Evolutionary conservation across 2,329 filamentous ascomycete genomes (phyloP).

Genomic region (Fusarium illudens): DNA sequence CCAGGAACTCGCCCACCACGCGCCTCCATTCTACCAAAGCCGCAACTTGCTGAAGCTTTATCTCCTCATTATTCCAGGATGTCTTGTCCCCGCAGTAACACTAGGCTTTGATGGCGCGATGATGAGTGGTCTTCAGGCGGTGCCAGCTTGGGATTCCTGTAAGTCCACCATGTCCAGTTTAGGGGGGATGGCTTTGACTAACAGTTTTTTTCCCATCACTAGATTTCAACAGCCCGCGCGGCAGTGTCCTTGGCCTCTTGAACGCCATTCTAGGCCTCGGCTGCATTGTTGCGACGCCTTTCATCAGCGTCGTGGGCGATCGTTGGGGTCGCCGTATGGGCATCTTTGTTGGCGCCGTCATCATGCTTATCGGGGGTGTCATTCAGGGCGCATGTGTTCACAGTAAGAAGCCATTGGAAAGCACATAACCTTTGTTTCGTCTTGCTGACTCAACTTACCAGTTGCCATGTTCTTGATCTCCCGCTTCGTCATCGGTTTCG

Average conservation of each 20-base stretch:
- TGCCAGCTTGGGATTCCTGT: conserved; percentile 30
- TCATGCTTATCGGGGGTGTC: conserved; percentile 51
- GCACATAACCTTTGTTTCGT: not conserved
- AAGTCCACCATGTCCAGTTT: not conserved
- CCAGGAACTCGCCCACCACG: not conserved
- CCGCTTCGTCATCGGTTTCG: conserved; percentile 62
- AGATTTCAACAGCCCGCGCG: conserved; percentile 43
- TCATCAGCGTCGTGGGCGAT: conserved; percentile 42
- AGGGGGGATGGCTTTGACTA: no score
- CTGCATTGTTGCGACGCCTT: conserved; percentile 47
- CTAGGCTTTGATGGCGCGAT: conserved; percentile 57
- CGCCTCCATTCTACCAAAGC: conserved; percentile 12
- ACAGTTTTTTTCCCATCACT: not conserved
- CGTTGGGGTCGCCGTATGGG: conserved; percentile 41
- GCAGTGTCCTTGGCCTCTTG: conserved; percentile 26
- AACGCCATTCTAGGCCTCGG: conserved; percentile 56
- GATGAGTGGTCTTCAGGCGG: conserved; percentile 40
- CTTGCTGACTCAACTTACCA: not conserved
- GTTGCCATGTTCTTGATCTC: conserved; percentile 63
- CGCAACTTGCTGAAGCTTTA: conserved; percentile 9
- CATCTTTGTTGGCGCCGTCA: conserved; percentile 40
- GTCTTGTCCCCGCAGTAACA: conserved; percentile 18
- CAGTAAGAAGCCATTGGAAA: conserved; percentile 27
- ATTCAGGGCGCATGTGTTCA: conserved; percentile 41
- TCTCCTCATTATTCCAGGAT: conserved; percentile 23